phyloP scores from a whole-genome alignment of 805 yeast species.

The Saturnispora bothae region DNA sequence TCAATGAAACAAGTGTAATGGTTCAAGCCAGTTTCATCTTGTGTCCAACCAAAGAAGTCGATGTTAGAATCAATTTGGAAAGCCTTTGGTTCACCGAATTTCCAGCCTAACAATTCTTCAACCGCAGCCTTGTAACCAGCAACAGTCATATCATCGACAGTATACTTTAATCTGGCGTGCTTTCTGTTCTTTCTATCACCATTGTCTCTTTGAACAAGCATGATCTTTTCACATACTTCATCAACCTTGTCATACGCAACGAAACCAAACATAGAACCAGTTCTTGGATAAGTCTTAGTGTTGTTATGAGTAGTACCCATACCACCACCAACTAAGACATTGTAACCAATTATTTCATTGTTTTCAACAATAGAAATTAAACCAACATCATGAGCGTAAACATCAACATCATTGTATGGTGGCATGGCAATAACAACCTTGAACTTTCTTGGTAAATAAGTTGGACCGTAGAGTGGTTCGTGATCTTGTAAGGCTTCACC shows the following conservation, averaged over 20 bases:
- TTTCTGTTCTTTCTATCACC: slow-evolving; percentile 96
- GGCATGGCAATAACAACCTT: slow-evolving; percentile 92
- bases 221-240: slow-evolving; percentile 77
- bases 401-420: slow-evolving; percentile 94
- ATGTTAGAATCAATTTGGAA: slow-evolving; percentile 78
- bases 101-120: slow-evolving; percentile 72
- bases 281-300: slow-evolving; percentile 91
- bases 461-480: slow-evolving; percentile 83
- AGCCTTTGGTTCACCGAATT: slow-evolving; percentile 58
- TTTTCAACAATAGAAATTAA: slow-evolving; percentile 74
- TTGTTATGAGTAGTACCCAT: slow-evolving; percentile 98
- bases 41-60: slow-evolving; percentile 90
- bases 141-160: slow-evolving; percentile 88
- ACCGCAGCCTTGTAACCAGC: slow-evolving; percentile 71
- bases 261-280: slow-evolving; percentile 82
- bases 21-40: slow-evolving; percentile 72
- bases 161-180: slow-evolving; percentile 95
- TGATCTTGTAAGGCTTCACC: slow-evolving; percentile 74
- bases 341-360: slow-evolving; percentile 66
- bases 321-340: slow-evolving; percentile 93
- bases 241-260: slow-evolving; percentile 57
- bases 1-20: slow-evolving; percentile 93
- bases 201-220: slow-evolving; percentile 87
- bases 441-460: slow-evolving; percentile 90
- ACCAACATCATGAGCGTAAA: slow-evolving; percentile 91